phyloP scores from a whole-genome alignment of 805 yeast species.

The Saturnispora dispora region DNA sequence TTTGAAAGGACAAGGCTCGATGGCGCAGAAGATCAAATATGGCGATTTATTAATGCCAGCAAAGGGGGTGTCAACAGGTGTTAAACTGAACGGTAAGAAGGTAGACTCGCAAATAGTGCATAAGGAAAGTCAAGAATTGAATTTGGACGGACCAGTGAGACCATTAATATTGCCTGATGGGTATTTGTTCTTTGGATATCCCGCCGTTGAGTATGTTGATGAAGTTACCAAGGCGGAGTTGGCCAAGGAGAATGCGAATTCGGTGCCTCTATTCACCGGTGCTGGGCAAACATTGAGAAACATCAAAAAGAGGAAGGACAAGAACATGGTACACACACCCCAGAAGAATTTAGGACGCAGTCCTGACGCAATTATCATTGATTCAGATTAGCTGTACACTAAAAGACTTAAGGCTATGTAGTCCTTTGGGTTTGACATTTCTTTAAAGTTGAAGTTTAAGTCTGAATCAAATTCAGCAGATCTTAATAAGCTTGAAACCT shows the following conservation, averaged over 20 bases:
- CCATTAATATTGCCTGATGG: constrained; percentile 72
- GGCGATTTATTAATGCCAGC: constrained; percentile 45
- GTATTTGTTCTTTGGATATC: constrained; percentile 89
- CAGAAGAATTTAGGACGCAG: constrained; percentile 55
- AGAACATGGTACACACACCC: constrained; percentile 39
- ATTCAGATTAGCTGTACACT: constrained; percentile 28
- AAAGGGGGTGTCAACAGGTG: constrained; percentile 47
- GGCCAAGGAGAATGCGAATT: not conserved
- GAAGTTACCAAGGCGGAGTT: constrained; percentile 28
- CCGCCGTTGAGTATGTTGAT: constrained; percentile 44
- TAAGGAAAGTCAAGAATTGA: constrained; percentile 23
- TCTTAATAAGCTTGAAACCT: constrained; percentile 39
- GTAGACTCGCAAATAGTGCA: constrained; percentile 12
- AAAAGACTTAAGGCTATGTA: not conserved
- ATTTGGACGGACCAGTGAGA: constrained; percentile 55
- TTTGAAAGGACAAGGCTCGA: constrained; percentile 43
- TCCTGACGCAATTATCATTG: constrained; percentile 78
- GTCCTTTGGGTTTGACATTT: not conserved
- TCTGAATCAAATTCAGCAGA: constrained; percentile 9
- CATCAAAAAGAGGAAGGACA: constrained; percentile 51
- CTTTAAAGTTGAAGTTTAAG: not conserved
- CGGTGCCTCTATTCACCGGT: constrained; percentile 39
- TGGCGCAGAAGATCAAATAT: constrained; percentile 69
- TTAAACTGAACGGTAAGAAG: constrained; percentile 58
- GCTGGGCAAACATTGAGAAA: constrained; percentile 65